Conservation (phyloP, 768 basidiomycete genomes). For the Russula virescens region DNA sequence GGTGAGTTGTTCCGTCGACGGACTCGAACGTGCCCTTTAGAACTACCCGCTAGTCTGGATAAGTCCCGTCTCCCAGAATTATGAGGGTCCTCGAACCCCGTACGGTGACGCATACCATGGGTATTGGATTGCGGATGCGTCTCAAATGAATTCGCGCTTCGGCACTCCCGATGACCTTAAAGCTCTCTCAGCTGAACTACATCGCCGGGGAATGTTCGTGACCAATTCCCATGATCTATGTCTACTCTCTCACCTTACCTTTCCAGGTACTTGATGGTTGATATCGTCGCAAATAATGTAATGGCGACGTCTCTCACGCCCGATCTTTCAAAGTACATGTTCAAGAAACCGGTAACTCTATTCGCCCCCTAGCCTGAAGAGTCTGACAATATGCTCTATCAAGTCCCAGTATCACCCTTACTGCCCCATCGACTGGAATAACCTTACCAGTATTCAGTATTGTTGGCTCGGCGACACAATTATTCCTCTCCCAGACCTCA, state of each 20-base stretch:
- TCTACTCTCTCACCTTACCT: slow-evolving; percentile 2
- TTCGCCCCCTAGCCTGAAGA: slow-evolving; percentile 7
- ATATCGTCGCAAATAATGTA: slow-evolving; percentile 82
- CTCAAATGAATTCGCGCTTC: slow-evolving; percentile 61
- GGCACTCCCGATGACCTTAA: slow-evolving; percentile 71
- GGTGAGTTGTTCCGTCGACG: slow-evolving; percentile 36
- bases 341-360: slow-evolving; percentile 51
- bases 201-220: slow-evolving; percentile 63
- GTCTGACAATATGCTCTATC: neutral
- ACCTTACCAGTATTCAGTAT: slow-evolving; percentile 61
- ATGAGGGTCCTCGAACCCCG: slow-evolving; percentile 57
- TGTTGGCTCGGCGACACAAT: slow-evolving; percentile 81
- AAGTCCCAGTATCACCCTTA: slow-evolving; percentile 73
- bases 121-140: slow-evolving; percentile 73
- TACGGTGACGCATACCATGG: slow-evolving; percentile 86
- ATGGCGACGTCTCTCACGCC: slow-evolving; percentile 62
- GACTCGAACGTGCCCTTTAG: neutral
- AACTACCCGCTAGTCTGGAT: slow-evolving; percentile 59
- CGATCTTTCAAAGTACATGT: slow-evolving; percentile 60
- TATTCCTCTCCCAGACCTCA: slow-evolving; percentile 72
- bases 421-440: slow-evolving; percentile 66
- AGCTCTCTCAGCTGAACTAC: slow-evolving; percentile 57
- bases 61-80: slow-evolving; percentile 75
- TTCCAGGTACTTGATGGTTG: slow-evolving; percentile 72
- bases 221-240: neutral